Percentiles rank a stretch among this genome's conserved stretches.
Evolutionary conservation across 108 stramenopile species (phyloP).

Genomic region (Conticribra weissflogii): DNA sequence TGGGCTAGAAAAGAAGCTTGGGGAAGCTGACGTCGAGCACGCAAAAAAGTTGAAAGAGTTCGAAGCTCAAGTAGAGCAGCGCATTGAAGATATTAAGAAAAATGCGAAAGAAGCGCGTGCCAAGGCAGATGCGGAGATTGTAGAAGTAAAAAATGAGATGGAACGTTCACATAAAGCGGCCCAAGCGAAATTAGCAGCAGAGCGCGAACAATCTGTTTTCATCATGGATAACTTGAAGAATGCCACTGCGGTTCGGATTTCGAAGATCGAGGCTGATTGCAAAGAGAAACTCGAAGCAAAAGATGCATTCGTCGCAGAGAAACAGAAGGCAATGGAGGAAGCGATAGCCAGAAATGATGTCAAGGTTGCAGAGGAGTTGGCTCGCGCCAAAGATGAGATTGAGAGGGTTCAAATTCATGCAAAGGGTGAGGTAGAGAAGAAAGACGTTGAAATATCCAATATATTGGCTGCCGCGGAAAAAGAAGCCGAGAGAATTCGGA

Average conservation of each 20-base stretch:
- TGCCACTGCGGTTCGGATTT: slow-evolving; percentile 24
- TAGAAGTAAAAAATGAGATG: slow-evolving; percentile 14
- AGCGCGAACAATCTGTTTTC: slow-evolving; percentile 25
- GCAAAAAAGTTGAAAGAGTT: slow-evolving; percentile 23
- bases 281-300: not conserved
- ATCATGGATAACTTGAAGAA: slow-evolving; percentile 26
- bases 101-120: not conserved
- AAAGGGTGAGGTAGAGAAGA: not conserved
- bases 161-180: slow-evolving; percentile 13
- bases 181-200: slow-evolving; percentile 12
- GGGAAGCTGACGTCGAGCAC: not conserved
- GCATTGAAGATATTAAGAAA: not conserved
- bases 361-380: not conserved
- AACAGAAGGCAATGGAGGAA: not conserved
- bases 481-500: slow-evolving; percentile 9
- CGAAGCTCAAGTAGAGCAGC: slow-evolving; percentile 10
- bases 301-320: not conserved
- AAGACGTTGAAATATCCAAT: slow-evolving; percentile 5
- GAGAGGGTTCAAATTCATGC: slow-evolving; percentile 22
- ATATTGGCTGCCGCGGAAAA: not conserved
- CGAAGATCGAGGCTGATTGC: slow-evolving; percentile 10
- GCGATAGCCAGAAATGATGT: not conserved
- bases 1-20: slow-evolving; percentile 11
- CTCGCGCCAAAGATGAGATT: slow-evolving; percentile 14
- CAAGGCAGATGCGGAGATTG: not conserved